Evolutionary conservation across 176 grass and related monocot species (phyloP).

Genomic region (Chloris gayana): DNA sequence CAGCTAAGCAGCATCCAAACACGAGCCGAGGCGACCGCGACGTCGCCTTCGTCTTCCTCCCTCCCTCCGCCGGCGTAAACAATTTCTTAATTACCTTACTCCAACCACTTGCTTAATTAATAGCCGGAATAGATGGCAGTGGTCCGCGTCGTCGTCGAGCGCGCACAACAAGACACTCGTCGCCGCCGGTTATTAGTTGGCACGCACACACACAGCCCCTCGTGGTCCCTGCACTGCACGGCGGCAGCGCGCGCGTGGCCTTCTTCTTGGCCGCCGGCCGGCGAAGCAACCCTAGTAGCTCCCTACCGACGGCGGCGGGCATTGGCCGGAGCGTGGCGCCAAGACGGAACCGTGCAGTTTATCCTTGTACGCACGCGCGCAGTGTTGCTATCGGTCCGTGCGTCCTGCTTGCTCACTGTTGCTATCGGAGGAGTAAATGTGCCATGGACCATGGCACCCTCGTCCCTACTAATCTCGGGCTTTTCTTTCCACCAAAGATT

Average conservation of each 20-base stretch:
- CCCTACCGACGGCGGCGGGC: conserved; percentile 10
- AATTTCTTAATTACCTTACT: no score
- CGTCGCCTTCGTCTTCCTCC: background rate
- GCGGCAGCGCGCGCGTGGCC: no score
- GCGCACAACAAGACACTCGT: no score
- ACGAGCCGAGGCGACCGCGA: conserved; percentile 18
- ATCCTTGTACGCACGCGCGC: background rate
- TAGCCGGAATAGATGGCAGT: no score
- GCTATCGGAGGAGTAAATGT: background rate
- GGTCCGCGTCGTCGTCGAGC: no score
- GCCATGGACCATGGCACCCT: background rate
- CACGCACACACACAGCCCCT: no score
- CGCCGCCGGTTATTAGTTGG: no score
- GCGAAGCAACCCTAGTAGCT: no score
- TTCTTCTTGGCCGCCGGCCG: background rate
- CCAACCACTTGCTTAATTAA: no score
- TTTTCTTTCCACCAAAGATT: background rate
- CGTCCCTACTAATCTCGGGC: background rate
- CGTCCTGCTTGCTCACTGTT: background rate
- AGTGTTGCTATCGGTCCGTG: conserved; percentile 22
- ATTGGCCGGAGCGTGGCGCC: background rate
- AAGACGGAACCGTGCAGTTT: background rate
- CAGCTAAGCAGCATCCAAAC: conserved; percentile 20
- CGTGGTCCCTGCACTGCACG: no score
- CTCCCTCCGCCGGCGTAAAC: no score